Base-by-base conservation (phyloP, 179 eudicot species). In the Actinidia arguta region DNA sequence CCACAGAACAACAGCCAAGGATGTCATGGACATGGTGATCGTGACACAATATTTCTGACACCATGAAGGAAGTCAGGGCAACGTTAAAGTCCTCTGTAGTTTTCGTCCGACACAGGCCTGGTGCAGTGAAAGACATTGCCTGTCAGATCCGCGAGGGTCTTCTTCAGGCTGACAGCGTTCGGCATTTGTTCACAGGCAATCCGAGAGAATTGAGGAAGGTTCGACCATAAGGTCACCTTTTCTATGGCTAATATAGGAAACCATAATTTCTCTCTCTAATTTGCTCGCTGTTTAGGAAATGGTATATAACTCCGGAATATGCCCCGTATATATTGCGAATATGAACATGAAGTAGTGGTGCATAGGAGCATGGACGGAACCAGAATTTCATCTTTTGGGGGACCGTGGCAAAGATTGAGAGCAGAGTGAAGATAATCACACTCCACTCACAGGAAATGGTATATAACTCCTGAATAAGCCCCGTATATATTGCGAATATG, bases 41-140 rank as follows among this genome's bases (percentile, higher is more conserved):
- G 82, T 87, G n/a, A 87, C 89, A 55, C 87, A 85, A 48, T 87
- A 87, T 61, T 85, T 87, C 17, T 20, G 89, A 85, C 72, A 87
- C 89, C 66, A 82, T 87, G 89, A 80, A 87, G 75, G 89, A 87
- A 36, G 85, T 87, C 6, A 86, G 89, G n/a, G 87, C 89, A 17
- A 64, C 80, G 25, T 82, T 86, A n/a, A 85, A 85, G 71, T 80
- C 89, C 8, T 76, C 82, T 80, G 74, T 88, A 8, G 85, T 82
- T 63, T 87, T 85, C 52, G 27, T 85, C 36, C 89, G 84, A 3
- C 90, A 85, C 81, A 86, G 90, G 9, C 90, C 90, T 24, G 90
- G 90, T 56, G 88, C 86, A 24, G 88, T 85, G 25, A 78, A 76
- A 47, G 88, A 85, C 52, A 54, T 87, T 6, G 88, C 90, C 36